phyloP scores from a whole-genome alignment of 805 yeast genomes.

The Kuraishia ogatae region DNA sequence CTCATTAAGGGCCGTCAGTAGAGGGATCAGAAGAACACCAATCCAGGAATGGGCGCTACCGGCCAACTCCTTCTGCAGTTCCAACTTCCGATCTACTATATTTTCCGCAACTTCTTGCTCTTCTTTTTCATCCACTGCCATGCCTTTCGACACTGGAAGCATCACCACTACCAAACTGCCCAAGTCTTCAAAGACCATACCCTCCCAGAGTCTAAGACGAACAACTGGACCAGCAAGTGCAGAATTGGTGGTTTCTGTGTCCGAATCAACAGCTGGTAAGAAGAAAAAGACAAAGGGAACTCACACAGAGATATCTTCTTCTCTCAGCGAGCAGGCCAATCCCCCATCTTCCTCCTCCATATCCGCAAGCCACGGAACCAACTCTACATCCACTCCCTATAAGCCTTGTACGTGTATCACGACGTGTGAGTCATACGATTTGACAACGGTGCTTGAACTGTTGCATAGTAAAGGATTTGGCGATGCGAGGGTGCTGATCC shows the following conservation, averaged over 20 bases:
- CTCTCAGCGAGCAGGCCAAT: too few species aligned
- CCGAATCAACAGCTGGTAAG: neutral
- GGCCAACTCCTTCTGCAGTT: neutral
- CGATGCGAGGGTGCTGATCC: slow-evolving; percentile 23
- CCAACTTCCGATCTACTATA: neutral
- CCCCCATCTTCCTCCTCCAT: too few species aligned
- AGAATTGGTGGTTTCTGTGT: neutral
- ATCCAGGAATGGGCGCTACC: too few species aligned
- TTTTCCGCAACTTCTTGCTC: neutral
- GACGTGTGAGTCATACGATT: slow-evolving; percentile 62
- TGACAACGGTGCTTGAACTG: slow-evolving; percentile 33
- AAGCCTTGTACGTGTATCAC: slow-evolving; percentile 64
- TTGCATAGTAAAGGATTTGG: slow-evolving; percentile 27
- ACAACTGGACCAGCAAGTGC: neutral
- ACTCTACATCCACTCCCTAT: neutral
- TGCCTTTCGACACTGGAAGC: neutral
- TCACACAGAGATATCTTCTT: neutral
- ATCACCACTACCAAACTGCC: neutral
- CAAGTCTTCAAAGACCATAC: neutral
- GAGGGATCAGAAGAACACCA: neutral
- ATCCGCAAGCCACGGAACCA: too few species aligned
- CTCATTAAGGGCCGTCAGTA: neutral
- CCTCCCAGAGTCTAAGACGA: neutral
- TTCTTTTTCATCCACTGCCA: neutral
- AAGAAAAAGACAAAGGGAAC: neutral